Base-by-base conservation (phyloP, 2,329 filamentous ascomycete species). In the Aplosporella prunicola region DNA sequence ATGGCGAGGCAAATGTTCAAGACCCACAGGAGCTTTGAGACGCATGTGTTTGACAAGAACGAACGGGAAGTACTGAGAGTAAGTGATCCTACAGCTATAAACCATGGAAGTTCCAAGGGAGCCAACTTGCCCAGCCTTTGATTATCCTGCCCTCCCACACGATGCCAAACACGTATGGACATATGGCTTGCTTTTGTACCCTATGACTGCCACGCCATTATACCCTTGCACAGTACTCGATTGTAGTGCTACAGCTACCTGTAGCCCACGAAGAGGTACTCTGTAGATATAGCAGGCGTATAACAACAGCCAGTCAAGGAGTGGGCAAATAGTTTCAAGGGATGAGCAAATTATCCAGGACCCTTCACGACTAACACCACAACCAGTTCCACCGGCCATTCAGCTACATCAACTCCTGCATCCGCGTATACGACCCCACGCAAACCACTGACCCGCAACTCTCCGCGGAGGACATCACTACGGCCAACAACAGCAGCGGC, bases 1-100 rank as follows among this genome's bases (percentile, higher is more conserved):
- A 60, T 80, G 52, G 66, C 67, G 11, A 63, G 76, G 38, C 76
- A 80, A 50, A 69, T 71, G 64, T 71, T 76, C 45, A 66, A 64
- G 43, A 80, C 76, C 3, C 76, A 80, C 51, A 62, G 76, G 27
- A 71, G 72, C 42, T 80, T 80, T 44, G 77, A 74, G 10, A 75
- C 75, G 5, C 73, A 79, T 54, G 73, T 80, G 2, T 80, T 80
- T 53, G 76, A 80, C 47, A 62, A 61, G 35, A 58, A 75, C 26
- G 70, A 75, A 48, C 69, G 67, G 45, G 76, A 80, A 52, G 68
- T 80, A 6, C 53, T 80, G 35, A 57, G 55, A 62, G 67, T 58
- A 42, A 55, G 45, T 35, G 11, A 13, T 13, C 5, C 5, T n/a
- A 15, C 3, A 28, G 11, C 10, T 20, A 14, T 13, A 26, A 22